Percentiles rank a stretch among this genome's conserved stretches.
Evolutionary conservation across 441 rosid species (phyloP).

Genomic region (Arabidopsis lyrata): DNA sequence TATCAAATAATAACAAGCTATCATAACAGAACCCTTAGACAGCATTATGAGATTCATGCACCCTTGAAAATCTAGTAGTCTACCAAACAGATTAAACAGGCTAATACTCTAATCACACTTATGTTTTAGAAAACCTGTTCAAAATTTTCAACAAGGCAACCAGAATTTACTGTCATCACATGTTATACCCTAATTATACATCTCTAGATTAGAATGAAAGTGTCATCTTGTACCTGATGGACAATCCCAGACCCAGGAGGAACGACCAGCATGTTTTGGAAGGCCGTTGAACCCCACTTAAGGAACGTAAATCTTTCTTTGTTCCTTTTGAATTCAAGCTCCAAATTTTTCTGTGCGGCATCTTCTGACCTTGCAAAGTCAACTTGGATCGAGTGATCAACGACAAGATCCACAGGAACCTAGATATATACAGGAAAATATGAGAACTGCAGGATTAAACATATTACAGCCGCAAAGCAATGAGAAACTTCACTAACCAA

Average conservation of each 20-base stretch:
- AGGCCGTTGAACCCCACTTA: conserved; percentile 73
- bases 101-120: conserved; percentile 10
- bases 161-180: not conserved
- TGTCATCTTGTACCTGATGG: conserved; percentile 59
- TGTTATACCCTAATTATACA: not conserved
- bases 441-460: conserved; percentile 15
- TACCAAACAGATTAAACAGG: conserved; percentile 12
- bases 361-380: conserved; percentile 66
- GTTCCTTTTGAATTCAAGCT: conserved; percentile 64
- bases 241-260: conserved; percentile 80
- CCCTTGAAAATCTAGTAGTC: conserved; percentile 13
- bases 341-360: conserved; percentile 59
- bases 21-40: conserved; percentile 18
- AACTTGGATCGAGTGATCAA: conserved; percentile 79
- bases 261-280: conserved; percentile 71
- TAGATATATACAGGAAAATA: conserved; percentile 35
- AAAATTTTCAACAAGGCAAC: not conserved
- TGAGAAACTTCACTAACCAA: conserved; percentile 52
- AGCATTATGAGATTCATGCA: conserved; percentile 20
- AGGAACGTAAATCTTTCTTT: conserved; percentile 70
- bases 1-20: conserved; percentile 10
- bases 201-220: not conserved
- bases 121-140: conserved; percentile 7
- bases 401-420: conserved; percentile 71
- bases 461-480: not conserved